A percentile compares a stretch with the other conserved stretches of the same genome.
phyloP scores from a whole-genome alignment of 2,329 filamentous ascomycete species.

The Proliferodiscus dingleyae region DNA sequence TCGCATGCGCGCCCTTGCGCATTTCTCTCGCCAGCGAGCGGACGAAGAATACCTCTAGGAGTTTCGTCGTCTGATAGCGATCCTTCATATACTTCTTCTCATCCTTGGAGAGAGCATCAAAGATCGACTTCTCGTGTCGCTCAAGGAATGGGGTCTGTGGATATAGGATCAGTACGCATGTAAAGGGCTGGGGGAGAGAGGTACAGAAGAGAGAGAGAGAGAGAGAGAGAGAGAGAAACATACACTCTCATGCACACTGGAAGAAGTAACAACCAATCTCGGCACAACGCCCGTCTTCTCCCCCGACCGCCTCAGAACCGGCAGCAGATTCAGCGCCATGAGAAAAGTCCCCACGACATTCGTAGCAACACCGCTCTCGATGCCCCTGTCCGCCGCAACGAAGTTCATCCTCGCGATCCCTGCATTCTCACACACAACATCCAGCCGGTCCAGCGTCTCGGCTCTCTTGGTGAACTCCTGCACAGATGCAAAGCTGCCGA shows the following conservation, averaged over 20 bases:
- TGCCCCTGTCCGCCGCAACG: too few species aligned
- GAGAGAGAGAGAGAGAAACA: too few species aligned
- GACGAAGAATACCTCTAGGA: constrained; percentile 43
- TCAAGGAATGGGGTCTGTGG: too few species aligned
- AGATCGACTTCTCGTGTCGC: too few species aligned
- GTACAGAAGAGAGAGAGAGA: too few species aligned
- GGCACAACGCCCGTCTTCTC: constrained; percentile 18
- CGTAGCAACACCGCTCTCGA: constrained; percentile 18
- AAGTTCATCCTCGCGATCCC: too few species aligned
- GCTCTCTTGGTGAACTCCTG: constrained; percentile 5
- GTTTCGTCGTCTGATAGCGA: constrained; percentile 40
- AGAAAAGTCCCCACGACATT: constrained; percentile 30
- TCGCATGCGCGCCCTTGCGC: not conserved
- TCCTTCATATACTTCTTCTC: too few species aligned
- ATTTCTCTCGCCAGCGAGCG: constrained; percentile 33
- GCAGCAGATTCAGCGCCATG: constrained; percentile 21
- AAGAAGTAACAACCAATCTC: constrained; percentile 27
- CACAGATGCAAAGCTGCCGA: constrained; percentile 6
- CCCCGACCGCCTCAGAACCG: constrained; percentile 23
- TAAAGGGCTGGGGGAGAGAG: too few species aligned
- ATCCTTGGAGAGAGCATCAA: too few species aligned
- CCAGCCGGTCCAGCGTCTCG: constrained; percentile 36
- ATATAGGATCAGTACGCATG: too few species aligned
- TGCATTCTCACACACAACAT: constrained; percentile 39
- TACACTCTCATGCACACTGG: constrained; percentile 37